phyloP scores from a whole-genome alignment of 768 basidiomycete genomes.

The Tricholoma sp. region DNA sequence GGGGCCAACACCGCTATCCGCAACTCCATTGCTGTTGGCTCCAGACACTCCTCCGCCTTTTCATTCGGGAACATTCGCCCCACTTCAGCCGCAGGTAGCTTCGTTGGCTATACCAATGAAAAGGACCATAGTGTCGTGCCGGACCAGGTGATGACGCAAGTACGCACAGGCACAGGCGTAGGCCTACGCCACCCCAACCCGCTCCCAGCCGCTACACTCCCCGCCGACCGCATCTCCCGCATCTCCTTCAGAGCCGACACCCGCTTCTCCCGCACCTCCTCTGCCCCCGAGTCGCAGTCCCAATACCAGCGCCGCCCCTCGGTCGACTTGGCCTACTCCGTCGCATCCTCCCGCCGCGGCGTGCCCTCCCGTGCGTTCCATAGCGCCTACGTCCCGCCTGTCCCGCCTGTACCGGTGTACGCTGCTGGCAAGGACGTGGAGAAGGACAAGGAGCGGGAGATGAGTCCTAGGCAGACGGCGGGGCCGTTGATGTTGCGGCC shows the following conservation, averaged over 20 bases:
- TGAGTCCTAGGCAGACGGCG: constrained; percentile 24
- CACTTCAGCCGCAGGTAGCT: constrained; percentile 35
- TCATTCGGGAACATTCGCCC: constrained; percentile 56
- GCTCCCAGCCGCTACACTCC: background rate
- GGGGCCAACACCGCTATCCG: constrained; percentile 78
- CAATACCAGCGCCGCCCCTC: no score
- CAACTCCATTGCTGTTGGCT: constrained; percentile 43
- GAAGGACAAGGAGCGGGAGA: constrained; percentile 10
- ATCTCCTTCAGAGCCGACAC: no score
- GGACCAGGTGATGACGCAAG: background rate
- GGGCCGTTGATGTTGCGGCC: no score
- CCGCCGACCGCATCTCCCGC: no score
- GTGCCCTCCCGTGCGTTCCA: constrained; percentile 32
- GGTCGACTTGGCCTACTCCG: constrained; percentile 13
- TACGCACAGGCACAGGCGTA: no score
- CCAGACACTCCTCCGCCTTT: constrained; percentile 44
- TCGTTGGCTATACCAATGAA: constrained; percentile 12
- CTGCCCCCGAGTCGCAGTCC: no score
- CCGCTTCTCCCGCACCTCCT: no score
- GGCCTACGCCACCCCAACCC: constrained; percentile 33
- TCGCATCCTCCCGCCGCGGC: constrained; percentile 17
- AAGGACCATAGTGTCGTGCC: background rate
- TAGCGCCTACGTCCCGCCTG: constrained; percentile 36
- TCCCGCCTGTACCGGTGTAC: constrained; percentile 15
- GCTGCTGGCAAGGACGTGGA: constrained; percentile 11